phyloP scores from a whole-genome alignment of 352 stramenopile species.

The Plasmopara halstedii region DNA sequence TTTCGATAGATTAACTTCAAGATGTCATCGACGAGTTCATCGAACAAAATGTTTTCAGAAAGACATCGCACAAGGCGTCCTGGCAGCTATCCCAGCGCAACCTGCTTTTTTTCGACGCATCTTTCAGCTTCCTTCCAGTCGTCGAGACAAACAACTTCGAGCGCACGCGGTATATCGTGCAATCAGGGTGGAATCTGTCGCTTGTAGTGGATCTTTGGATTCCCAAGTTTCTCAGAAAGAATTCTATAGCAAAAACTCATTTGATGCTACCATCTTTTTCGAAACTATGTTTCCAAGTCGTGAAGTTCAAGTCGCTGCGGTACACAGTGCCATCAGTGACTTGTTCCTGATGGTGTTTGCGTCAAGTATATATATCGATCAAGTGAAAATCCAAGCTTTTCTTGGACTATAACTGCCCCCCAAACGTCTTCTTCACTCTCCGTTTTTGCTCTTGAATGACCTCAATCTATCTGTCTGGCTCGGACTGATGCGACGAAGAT shows the following conservation, averaged over 20 bases:
- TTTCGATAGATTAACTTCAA: too few species aligned
- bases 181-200: background rate
- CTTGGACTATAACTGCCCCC: background rate
- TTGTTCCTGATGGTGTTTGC: slow-evolving; percentile 1
- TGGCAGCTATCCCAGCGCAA: background rate
- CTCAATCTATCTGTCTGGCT: background rate
- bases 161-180: background rate
- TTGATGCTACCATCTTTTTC: background rate
- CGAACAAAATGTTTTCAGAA: background rate
- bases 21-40: too few species aligned
- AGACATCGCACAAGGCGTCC: background rate
- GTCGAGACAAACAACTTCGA: background rate
- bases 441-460: background rate
- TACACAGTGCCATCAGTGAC: background rate
- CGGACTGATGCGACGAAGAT: background rate
- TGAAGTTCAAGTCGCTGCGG: background rate
- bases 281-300: background rate
- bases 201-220: background rate
- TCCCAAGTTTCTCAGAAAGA: background rate
- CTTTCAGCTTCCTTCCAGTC: background rate
- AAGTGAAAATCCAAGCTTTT: background rate
- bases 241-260: background rate
- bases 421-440: background rate
- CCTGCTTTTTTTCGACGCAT: background rate
- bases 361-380: background rate